Conservation (phyloP, 371 early-diverging fungal species). For the Fennellomyces sp. region DNA sequence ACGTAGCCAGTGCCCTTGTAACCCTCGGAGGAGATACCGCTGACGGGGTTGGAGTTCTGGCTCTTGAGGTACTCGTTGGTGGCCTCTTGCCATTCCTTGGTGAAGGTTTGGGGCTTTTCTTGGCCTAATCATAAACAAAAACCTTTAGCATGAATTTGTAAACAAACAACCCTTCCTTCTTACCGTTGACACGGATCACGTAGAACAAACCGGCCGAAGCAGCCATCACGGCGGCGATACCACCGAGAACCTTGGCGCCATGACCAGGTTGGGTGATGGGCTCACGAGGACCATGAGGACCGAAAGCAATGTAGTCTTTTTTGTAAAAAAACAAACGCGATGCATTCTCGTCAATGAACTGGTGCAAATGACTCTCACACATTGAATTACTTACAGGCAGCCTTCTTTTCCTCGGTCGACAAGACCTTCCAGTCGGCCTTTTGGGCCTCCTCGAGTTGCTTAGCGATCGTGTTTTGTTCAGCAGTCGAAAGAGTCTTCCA, state of each 20-base stretch:
- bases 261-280: slow-evolving; percentile 78
- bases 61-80: slow-evolving; percentile 81
- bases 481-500: slow-evolving; percentile 87
- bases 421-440: slow-evolving; percentile 95
- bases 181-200: slow-evolving; percentile 73
- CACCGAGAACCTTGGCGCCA: slow-evolving; percentile 72
- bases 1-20: slow-evolving; percentile 83
- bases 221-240: slow-evolving; percentile 64
- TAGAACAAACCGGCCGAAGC: slow-evolving; percentile 68
- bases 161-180: neutral
- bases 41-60: slow-evolving; percentile 90
- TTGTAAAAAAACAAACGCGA: too few relatives aligned
- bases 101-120: slow-evolving; percentile 74
- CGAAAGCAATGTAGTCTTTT: slow-evolving; percentile 90
- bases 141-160: slow-evolving; percentile 1
- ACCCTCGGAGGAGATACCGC: slow-evolving; percentile 85
- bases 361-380: neutral
- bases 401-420: slow-evolving; percentile 92
- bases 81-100: slow-evolving; percentile 94
- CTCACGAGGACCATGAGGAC: slow-evolving; percentile 91
- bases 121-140: slow-evolving; percentile 39
- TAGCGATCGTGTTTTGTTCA: slow-evolving; percentile 85
- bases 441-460: slow-evolving; percentile 81
- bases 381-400: slow-evolving; percentile 70
- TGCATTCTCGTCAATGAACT: too few relatives aligned